phyloP scores from a whole-genome alignment of 495 filamentous ascomycete species.

The Podospora pseudoanserina region DNA sequence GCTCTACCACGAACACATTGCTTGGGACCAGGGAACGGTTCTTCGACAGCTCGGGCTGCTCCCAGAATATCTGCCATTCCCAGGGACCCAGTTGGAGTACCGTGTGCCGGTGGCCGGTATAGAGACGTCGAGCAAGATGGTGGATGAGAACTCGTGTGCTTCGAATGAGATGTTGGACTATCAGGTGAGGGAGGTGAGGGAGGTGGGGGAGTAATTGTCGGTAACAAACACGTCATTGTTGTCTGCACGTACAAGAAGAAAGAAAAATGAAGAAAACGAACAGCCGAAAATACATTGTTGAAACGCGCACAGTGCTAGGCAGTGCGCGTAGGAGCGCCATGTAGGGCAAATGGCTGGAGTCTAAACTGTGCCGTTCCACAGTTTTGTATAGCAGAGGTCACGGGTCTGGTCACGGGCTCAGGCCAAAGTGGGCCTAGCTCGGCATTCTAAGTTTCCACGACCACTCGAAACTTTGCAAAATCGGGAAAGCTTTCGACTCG shows the following conservation, averaged over 20 bases:
- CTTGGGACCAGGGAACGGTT: slow-evolving; percentile 85
- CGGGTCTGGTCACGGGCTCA: slow-evolving; percentile 27
- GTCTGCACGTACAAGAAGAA: background rate
- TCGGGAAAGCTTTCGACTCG: slow-evolving; percentile 18
- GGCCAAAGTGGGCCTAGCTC: slow-evolving; percentile 19
- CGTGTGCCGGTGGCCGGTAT: slow-evolving; percentile 65
- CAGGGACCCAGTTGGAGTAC: slow-evolving; percentile 55
- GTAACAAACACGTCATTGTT: slow-evolving; percentile 14
- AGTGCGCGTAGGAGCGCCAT: background rate
- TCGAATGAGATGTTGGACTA: slow-evolving; percentile 64
- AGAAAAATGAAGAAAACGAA: background rate
- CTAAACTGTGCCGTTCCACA: slow-evolving; percentile 9
- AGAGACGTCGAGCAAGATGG: slow-evolving; percentile 63
- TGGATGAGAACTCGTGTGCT: slow-evolving; percentile 54
- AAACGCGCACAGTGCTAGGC: slow-evolving; percentile 11
- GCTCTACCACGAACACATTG: slow-evolving; percentile 77
- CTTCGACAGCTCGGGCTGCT: slow-evolving; percentile 73
- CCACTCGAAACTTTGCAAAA: slow-evolving; percentile 32
- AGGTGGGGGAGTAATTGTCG: background rate
- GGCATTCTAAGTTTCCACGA: slow-evolving; percentile 31
- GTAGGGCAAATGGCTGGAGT: background rate
- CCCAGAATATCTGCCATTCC: slow-evolving; percentile 55
- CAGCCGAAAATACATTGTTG: background rate
- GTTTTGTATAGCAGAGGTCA: slow-evolving; percentile 15
- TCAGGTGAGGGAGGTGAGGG: slow-evolving; percentile 24